Conservation (phyloP, 1,284 basidiomycete genomes). For the Peniophora sp. region DNA sequence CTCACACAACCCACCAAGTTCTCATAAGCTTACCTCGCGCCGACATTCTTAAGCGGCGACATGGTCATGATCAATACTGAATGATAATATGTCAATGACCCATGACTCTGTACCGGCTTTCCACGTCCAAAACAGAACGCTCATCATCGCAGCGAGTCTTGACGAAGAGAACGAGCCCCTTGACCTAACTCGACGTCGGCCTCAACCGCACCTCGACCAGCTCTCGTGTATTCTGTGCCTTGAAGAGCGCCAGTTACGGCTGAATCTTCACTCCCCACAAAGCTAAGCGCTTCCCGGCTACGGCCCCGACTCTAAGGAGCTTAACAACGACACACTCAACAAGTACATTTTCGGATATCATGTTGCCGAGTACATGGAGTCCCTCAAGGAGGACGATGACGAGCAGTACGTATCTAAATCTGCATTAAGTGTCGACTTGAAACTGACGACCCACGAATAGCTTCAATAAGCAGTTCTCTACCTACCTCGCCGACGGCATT, state of each 20-base stretch:
- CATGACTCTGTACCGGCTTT: too few relatives aligned
- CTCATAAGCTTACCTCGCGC: too few relatives aligned
- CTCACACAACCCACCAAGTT: too few relatives aligned
- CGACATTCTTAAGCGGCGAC: too few relatives aligned
- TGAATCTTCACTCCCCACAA: slow-evolving; percentile 98
- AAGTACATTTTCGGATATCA: slow-evolving; percentile 99
- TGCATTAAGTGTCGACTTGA: neutral
- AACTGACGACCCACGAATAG: slow-evolving; percentile 26
- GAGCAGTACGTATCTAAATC: slow-evolving; percentile 55
- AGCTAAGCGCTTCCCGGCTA: slow-evolving; percentile 97
- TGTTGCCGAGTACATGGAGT: slow-evolving; percentile 99
- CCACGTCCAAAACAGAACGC: too few relatives aligned
- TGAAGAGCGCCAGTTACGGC: slow-evolving; percentile 99
- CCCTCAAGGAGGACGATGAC: slow-evolving; percentile 98
- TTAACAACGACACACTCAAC: slow-evolving; percentile 92
- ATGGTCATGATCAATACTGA: too few relatives aligned
- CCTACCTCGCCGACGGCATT: slow-evolving; percentile 92
- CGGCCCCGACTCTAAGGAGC: slow-evolving; percentile 89
- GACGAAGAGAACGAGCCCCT: slow-evolving; percentile 92
- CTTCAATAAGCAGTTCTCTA: slow-evolving; percentile 98
- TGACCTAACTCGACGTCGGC: slow-evolving; percentile 95
- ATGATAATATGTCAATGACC: too few relatives aligned
- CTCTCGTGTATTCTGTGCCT: slow-evolving; percentile 95
- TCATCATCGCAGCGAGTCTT: slow-evolving; percentile 76
- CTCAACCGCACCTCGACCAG: slow-evolving; percentile 98